These are phyloP conservation scores for Fusarium sp. DNA, from an alignment of 2,329 filamentous ascomycete species.

Conservation along the genomic window DNA sequence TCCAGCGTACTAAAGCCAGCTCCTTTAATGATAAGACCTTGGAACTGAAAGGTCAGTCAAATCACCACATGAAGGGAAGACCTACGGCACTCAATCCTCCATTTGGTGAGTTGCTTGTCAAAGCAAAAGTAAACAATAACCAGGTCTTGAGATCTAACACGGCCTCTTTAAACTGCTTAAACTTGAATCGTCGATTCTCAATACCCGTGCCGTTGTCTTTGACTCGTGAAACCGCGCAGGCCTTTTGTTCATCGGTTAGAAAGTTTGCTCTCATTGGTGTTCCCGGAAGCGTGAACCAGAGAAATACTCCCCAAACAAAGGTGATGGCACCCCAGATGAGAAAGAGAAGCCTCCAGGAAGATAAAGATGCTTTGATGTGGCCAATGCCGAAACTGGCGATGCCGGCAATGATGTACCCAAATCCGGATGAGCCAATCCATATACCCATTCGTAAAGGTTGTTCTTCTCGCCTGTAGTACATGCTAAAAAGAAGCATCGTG, in stretches of 20 bases:
- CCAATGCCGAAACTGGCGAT: conserved; percentile 43
- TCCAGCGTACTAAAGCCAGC: conserved; percentile 39
- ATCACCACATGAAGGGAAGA: rapidly evolving
- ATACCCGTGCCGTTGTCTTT: conserved; percentile 66
- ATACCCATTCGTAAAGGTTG: conserved; percentile 41
- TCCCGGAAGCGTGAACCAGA: conserved; percentile 68
- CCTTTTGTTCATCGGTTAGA: conserved; percentile 61
- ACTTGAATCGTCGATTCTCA: conserved; percentile 67
- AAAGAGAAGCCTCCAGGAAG: conserved; percentile 32
- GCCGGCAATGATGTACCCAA: conserved; percentile 40
- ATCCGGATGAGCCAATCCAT: conserved; percentile 35
- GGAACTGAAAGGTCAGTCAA: conserved; percentile 43
- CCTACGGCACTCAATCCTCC: conserved; percentile 58
- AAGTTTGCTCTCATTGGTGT: conserved; percentile 66
- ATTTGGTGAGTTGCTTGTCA: conserved; percentile 69
- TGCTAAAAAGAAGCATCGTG: conserved; percentile 37
- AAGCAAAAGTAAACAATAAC: conserved; percentile 68
- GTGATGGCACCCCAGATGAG: conserved; percentile 47
- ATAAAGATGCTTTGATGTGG: conserved; percentile 30
- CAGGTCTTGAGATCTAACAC: conserved; percentile 70
- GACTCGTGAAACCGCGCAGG: conserved; percentile 64
- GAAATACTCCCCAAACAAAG: conserved; percentile 66
- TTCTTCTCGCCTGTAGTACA: conserved; percentile 42
- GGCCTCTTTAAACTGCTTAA: conserved; percentile 63
- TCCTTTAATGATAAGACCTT: conserved; percentile 46